Evolutionary conservation across 768 basidiomycete species (phyloP).

Genomic region (Amanita thiersii): DNA sequence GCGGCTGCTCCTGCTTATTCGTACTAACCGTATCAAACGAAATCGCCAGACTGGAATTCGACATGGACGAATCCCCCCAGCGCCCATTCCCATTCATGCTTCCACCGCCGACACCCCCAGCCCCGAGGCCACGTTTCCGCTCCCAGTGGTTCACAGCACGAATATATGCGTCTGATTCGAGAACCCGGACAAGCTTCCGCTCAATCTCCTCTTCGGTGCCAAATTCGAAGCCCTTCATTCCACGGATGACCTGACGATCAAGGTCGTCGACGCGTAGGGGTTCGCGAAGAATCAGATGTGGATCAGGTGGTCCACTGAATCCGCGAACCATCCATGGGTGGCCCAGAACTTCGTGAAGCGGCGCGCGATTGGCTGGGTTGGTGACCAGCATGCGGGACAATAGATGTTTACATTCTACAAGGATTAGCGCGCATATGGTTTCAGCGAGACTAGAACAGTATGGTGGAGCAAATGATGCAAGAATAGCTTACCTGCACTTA

Average conservation of each 20-base stretch:
- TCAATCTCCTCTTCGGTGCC: conserved; percentile 85
- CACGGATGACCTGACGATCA: conserved; percentile 75
- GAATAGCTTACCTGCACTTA: conserved; percentile 68
- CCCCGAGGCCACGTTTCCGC: conserved; percentile 39
- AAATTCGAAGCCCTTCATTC: conserved; percentile 97
- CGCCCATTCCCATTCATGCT: conserved; percentile 25
- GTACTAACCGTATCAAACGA: conserved; percentile 44
- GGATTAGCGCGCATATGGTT: neutral
- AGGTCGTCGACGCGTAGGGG: conserved; percentile 86
- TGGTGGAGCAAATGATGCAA: neutral
- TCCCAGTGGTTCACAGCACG: conserved; percentile 77
- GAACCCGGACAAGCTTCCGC: conserved; percentile 56
- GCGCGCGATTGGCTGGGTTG: conserved; percentile 77
- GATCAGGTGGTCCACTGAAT: conserved; percentile 68
- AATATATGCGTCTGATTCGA: conserved; percentile 72
- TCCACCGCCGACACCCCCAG: conserved; percentile 25
- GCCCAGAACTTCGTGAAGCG: conserved; percentile 73
- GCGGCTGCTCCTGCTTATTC: conserved; percentile 28
- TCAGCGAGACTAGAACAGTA: neutral
- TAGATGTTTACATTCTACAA: conserved; percentile 85
- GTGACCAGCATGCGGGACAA: conserved; percentile 95
- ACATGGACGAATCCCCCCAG: conserved; percentile 47
- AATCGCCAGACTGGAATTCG: conserved; percentile 63
- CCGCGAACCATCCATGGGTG: conserved; percentile 94
- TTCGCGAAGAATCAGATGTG: conserved; percentile 83